Evolutionary conservation across 1,284 basidiomycete genomes (phyloP), one percentile per base, ranked within the genome.

Genomic region (Fomitopsis betulina): DNA sequence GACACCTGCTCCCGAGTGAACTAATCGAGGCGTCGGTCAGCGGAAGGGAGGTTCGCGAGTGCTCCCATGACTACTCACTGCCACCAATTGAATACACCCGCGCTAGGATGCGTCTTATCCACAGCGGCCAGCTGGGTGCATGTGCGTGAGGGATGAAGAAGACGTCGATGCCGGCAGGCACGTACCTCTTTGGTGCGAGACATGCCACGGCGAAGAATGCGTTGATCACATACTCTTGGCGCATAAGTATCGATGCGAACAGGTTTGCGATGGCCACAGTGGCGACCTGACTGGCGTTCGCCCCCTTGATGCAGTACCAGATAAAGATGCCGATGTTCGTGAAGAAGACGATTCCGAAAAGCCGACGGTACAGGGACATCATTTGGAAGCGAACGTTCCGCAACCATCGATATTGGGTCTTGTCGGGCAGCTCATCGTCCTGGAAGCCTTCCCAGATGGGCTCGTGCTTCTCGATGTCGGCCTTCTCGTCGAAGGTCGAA

Each of bases 171-270:
- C 23, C 12, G 45, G 25, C 15, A 10, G 59, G 21, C 43, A 72
- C 75, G 64, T 64, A 81, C 78, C 79, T 79, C n/a, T 69, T 43
- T 21, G 81, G 80, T 21, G 79, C 76, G 42, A 78, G 71, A 54
- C 78, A 79, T 57, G 76, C 78, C 17, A 79, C 71, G 45, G 74
- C 75, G 71, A 80, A 84, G 64, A 82, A 80, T 1, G 75, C 71
- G 62, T 84, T 82, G 60, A 83, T 76, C 39, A 84, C 78, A 61
- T 83, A 79, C 63, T 82, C 82, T 68, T 84, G 82, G 17, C 82
- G 77, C 79, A 85, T 82, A n/a, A 84, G 70, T 56, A 84, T 78
- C 5, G 81, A 76, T 45, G 73, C 75, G 60, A 82, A 81, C 27
- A 84, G 68, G 63, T 84, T 84, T n/a, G 77, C 75, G 33, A 82